phyloP scores from a whole-genome alignment of 768 basidiomycete genomes.

The Mycena sanguinolenta region DNA sequence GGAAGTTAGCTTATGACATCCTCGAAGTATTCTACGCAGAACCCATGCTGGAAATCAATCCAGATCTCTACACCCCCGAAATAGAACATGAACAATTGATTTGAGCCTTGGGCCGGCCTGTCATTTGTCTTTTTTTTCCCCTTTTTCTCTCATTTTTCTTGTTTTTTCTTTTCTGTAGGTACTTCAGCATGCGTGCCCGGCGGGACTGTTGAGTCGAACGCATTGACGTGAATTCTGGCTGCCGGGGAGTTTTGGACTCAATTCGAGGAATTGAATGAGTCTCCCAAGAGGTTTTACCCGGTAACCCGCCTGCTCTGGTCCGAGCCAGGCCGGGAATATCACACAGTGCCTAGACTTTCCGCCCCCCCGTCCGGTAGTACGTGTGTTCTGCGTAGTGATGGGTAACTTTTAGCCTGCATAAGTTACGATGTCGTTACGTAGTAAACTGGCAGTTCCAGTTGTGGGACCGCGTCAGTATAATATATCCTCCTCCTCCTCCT shows the following conservation, averaged over 20 bases:
- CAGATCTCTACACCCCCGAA: slow-evolving; percentile 5
- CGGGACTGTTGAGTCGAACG: slow-evolving; percentile 23
- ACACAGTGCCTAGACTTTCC: background rate
- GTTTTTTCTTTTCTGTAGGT: background rate
- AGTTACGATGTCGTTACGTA: slow-evolving; percentile 4
- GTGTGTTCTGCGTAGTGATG: slow-evolving; percentile 20
- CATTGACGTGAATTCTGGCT: slow-evolving; percentile 2
- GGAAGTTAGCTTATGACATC: slow-evolving; percentile 15
- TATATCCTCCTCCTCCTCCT: too few species aligned
- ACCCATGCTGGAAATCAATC: slow-evolving; percentile 12
- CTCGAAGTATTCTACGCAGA: slow-evolving; percentile 9
- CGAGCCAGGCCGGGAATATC: slow-evolving; percentile 20
- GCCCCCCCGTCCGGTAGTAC: slow-evolving; percentile 20
- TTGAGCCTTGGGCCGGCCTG: slow-evolving; percentile 1
- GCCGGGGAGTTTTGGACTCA: slow-evolving; percentile 13
- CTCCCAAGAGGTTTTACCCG: slow-evolving; percentile 8
- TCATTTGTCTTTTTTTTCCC: background rate
- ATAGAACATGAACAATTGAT: slow-evolving; percentile 7
- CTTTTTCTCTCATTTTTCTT: background rate
- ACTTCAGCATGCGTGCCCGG: slow-evolving; percentile 21
- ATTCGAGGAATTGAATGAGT: slow-evolving; percentile 6
- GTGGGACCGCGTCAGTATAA: too few species aligned
- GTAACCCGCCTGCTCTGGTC: slow-evolving; percentile 19
- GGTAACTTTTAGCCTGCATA: slow-evolving; percentile 19
- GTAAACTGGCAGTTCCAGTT: too few species aligned